Conservation (phyloP, 257 asterid species). For the Solanum corneliomulleri region DNA sequence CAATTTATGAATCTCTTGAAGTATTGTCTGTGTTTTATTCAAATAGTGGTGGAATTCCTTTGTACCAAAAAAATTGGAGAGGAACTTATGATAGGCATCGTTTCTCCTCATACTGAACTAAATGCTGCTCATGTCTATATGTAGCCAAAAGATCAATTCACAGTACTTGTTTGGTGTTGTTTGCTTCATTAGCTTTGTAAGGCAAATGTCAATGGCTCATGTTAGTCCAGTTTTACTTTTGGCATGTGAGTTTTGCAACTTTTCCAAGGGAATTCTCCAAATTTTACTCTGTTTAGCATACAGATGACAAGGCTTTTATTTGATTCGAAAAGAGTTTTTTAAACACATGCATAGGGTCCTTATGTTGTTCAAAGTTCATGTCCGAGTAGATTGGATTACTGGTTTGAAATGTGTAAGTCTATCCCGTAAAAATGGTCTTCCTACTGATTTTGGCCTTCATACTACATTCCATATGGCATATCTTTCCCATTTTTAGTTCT, state of each 20-base stretch:
- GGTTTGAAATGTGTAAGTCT: background rate
- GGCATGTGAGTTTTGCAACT: background rate
- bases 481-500: background rate
- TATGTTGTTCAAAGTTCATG: background rate
- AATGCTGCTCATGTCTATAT: background rate
- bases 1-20: background rate
- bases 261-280: background rate
- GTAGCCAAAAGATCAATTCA: background rate
- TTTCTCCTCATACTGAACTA: background rate
- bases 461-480: background rate
- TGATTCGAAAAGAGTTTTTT: background rate
- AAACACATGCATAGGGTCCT: background rate
- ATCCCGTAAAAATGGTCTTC: background rate
- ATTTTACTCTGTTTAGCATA: background rate
- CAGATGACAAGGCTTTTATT: background rate
- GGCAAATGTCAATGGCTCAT: background rate
- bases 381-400: background rate
- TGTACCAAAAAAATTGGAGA: background rate
- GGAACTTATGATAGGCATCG: background rate
- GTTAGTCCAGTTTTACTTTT: background rate
- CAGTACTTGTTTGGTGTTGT: background rate
- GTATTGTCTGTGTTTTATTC: background rate
- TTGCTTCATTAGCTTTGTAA: background rate
- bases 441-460: background rate
- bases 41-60: background rate